Conservation (phyloP, 352 stramenopile genomes). For the Nothophytophthora sp. region DNA sequence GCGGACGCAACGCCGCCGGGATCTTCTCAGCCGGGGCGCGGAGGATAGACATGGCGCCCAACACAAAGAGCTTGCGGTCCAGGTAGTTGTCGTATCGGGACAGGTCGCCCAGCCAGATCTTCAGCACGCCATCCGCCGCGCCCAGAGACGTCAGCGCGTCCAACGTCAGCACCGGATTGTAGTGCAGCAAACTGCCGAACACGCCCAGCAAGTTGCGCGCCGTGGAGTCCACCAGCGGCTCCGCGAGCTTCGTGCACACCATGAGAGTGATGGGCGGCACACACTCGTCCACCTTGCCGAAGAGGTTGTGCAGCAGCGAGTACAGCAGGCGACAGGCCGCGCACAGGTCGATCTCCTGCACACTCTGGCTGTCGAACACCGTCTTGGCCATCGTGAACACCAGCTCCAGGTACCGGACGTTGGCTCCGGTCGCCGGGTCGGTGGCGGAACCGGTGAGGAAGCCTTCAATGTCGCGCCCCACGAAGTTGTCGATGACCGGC, state of each 20-base stretch:
- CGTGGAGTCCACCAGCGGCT: constrained; percentile 68
- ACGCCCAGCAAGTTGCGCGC: constrained; percentile 89
- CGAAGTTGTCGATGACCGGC: constrained; percentile 96
- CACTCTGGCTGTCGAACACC: constrained; percentile 61
- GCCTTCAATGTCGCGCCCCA: constrained; percentile 78
- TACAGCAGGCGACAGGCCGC: constrained; percentile 75
- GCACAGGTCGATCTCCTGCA: constrained; percentile 75
- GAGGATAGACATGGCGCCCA: constrained; percentile 92
- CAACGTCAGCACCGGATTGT: constrained; percentile 92
- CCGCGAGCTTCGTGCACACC: constrained; percentile 57
- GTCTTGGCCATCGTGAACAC: constrained; percentile 81
- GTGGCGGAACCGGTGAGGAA: constrained; percentile 61
- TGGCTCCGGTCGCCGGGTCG: constrained; percentile 39
- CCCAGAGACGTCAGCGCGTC: constrained; percentile 87
- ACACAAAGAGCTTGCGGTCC: constrained; percentile 92
- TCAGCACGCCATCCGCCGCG: constrained; percentile 89
- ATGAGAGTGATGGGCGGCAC: constrained; percentile 76
- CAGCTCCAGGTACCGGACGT: constrained; percentile 73
- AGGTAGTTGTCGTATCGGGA: constrained; percentile 83
- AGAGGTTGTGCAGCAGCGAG: constrained; percentile 84
- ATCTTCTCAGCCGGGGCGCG: constrained; percentile 84
- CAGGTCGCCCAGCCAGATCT: constrained; percentile 91
- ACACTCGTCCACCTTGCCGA: constrained; percentile 79
- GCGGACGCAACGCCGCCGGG: constrained; percentile 77
- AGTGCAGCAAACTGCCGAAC: constrained; percentile 92